Evolutionary conservation across 371 early-diverging fungal genomes (phyloP), one percentile per base, ranked within the genome.

Genomic region (Mortierella sp.): DNA sequence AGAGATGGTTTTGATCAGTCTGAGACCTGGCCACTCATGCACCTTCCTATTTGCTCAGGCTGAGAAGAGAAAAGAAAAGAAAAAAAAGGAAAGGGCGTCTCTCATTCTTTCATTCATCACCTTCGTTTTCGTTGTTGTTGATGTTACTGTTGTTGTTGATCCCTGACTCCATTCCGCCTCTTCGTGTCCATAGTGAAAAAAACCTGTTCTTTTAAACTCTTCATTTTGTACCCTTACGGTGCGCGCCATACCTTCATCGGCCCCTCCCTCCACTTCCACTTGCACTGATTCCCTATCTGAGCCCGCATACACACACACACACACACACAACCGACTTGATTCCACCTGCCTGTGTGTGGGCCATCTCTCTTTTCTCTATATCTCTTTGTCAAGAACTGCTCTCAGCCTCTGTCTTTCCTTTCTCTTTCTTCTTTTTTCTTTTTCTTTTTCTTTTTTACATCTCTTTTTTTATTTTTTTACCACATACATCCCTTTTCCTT

Each of bases 11-110:
- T 48, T 48, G 71, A 48, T 71, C 68, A 68, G 68, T 38, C 68
- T 68, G 68, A 68, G 24, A 68, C 68, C 68, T 41, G 41, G 68
- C 68, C 68, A 68, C 68, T 68, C 68, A 68, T 68, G 24, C 68
- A 1, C 71, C 27, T 48, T 12, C 44, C 11, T 44, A 18, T 71
- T 24, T 44, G 27, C 46, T 27, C 44, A 46, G 46, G 35, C 35
- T 35, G 35, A 35, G 35, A 35, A 35, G 3, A 35, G 32, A 35
- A 2, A 35, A 3, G 3, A 35, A 35, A 35, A 35, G 35, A 35
- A 35, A 35, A 32, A 32, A 32, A 32, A 0, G 11, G 5, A 10
- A 12, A 27, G 35, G 5, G 38, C 60, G 29, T 1, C 18, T 60
- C 63, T 63, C 7, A 29, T 24, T 58, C 11, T 63, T 60, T 58